Evolutionary conservation across 768 basidiomycete genomes (phyloP).

Genomic region (Trametes meyenii): DNA sequence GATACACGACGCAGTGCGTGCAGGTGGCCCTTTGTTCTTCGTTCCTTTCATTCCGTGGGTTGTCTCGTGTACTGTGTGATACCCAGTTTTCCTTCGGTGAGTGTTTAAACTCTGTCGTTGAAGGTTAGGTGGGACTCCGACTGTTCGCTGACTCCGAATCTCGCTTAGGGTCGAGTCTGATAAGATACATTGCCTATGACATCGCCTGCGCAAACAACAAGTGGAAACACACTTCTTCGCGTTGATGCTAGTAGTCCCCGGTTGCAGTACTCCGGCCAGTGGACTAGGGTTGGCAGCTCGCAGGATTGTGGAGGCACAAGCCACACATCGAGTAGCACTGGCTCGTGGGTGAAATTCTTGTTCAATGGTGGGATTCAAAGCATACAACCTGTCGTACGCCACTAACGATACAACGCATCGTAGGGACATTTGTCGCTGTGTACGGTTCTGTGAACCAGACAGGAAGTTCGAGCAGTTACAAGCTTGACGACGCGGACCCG

Average conservation of each 20-base stretch:
- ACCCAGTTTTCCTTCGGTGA: too few species aligned
- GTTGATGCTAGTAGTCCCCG: conserved; percentile 17
- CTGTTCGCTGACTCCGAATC: not conserved
- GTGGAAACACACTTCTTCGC: conserved; percentile 12
- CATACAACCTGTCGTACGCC: not conserved
- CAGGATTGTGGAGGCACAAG: conserved; percentile 1
- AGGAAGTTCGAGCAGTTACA: not conserved
- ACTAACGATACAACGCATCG: not conserved
- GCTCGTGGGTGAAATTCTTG: conserved; percentile 18
- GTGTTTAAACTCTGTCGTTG: not conserved
- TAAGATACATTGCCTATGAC: conserved; percentile 6
- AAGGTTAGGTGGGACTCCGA: not conserved
- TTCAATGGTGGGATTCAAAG: conserved; percentile 19
- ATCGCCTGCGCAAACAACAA: not conserved
- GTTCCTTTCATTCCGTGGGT: not conserved
- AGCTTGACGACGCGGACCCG: conserved; percentile 10
- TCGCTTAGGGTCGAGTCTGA: not conserved
- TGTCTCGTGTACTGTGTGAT: too few species aligned
- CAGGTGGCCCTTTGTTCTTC: too few species aligned
- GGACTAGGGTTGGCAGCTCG: not conserved
- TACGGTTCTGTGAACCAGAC: conserved; percentile 12
- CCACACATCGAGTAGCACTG: conserved; percentile 14
- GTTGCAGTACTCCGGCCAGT: conserved; percentile 10
- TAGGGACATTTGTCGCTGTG: conserved; percentile 23
- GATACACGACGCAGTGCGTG: too few species aligned